phyloP scores from a whole-genome alignment of 768 basidiomycete genomes.

The Atractiella rhizophila region DNA sequence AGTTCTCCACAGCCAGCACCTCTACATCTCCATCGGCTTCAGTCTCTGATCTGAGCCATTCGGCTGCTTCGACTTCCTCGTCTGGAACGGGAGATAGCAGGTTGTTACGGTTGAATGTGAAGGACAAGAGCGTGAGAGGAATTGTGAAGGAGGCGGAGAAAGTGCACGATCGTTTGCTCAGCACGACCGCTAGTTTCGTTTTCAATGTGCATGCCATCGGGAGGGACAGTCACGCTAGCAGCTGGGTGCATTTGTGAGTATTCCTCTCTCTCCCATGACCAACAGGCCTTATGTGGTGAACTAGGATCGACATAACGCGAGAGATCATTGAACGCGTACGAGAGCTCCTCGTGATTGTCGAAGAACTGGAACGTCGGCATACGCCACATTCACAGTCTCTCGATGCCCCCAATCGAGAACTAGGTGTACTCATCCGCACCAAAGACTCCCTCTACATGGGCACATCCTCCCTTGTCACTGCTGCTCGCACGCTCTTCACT shows the following conservation, averaged over 20 bases:
- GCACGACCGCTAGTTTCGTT: constrained; percentile 88
- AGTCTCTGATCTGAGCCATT: too few relatives aligned
- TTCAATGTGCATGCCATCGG: constrained; percentile 88
- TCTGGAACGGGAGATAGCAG: too few relatives aligned
- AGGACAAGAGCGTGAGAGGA: constrained; percentile 50
- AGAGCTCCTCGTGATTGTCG: constrained; percentile 69
- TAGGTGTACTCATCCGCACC: constrained; percentile 38
- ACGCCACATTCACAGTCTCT: constrained; percentile 49
- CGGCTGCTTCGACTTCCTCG: too few relatives aligned
- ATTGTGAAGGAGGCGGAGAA: constrained; percentile 33
- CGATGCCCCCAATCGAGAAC: constrained; percentile 24
- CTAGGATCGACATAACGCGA: constrained; percentile 79
- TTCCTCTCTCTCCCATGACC: too few relatives aligned
- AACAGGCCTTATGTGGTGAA: too few relatives aligned
- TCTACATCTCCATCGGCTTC: too few relatives aligned
- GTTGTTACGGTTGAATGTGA: too few relatives aligned
- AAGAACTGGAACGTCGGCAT: constrained; percentile 60
- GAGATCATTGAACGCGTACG: constrained; percentile 85
- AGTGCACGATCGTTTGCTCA: constrained; percentile 72
- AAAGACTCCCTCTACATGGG: constrained; percentile 64
- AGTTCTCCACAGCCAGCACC: too few relatives aligned
- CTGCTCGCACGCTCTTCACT: constrained; percentile 39
- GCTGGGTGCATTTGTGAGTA: constrained; percentile 72
- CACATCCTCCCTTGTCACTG: constrained; percentile 63
- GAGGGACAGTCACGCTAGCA: constrained; percentile 66